These are phyloP conservation scores for Piloderma croceum DNA, from an alignment of 768 basidiomycete species.

Conservation along the genomic window DNA sequence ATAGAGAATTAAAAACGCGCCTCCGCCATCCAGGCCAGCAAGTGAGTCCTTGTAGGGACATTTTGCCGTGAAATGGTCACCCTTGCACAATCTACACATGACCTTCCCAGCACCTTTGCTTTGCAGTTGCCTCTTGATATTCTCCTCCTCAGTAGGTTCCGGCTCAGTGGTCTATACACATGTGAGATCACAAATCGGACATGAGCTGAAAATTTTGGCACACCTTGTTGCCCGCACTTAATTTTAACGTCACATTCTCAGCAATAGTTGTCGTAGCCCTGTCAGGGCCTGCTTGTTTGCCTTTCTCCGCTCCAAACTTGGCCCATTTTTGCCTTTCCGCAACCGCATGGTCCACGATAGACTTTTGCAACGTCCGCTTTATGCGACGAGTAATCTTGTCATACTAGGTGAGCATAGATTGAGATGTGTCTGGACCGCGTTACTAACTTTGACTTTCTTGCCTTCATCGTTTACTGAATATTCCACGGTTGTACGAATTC, in stretches of 20 bases:
- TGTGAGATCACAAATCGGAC: background rate
- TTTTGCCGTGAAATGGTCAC: constrained; percentile 95
- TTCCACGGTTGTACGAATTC: constrained; percentile 79
- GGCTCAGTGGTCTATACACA: constrained; percentile 50
- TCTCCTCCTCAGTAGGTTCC: constrained; percentile 61
- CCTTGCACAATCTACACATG: constrained; percentile 89
- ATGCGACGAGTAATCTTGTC: constrained; percentile 86
- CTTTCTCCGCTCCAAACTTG: constrained; percentile 91
- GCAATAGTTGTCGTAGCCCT: constrained; percentile 91
- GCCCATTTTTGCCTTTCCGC: constrained; percentile 91
- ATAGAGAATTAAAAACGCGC: constrained; percentile 28
- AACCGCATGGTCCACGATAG: constrained; percentile 88
- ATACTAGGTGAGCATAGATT: constrained; percentile 25
- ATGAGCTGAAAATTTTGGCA: constrained; percentile 3
- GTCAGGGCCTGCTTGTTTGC: constrained; percentile 84
- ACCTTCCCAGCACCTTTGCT: constrained; percentile 84
- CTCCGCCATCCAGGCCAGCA: constrained; percentile 60
- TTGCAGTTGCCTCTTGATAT: constrained; percentile 58
- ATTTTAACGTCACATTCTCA: constrained; percentile 60
- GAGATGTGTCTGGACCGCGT: constrained; percentile 4
- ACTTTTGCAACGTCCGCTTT: constrained; percentile 82
- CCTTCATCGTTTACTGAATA: constrained; percentile 87
- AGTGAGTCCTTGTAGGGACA: constrained; percentile 98
- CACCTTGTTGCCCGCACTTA: constrained; percentile 58
- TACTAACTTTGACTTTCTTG: constrained; percentile 83